Percentiles rank a stretch among this genome's conserved stretches.
Evolutionary conservation across 2,329 filamentous ascomycete species (phyloP).

Genomic region (Beauveria varroae): DNA sequence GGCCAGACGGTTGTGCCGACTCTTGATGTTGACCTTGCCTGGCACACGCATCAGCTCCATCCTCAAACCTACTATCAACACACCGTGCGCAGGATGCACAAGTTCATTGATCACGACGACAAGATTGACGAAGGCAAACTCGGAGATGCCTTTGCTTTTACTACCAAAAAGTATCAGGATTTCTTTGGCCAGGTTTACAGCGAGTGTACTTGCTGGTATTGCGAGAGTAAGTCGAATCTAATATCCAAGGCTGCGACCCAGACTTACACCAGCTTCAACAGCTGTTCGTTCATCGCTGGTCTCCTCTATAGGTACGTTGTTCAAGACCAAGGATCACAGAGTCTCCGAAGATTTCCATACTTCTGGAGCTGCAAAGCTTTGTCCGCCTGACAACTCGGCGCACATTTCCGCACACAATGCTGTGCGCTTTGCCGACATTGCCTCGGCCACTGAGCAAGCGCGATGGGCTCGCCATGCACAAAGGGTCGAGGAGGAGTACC

Average conservation of each 20-base stretch:
- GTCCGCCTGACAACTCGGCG: slow-evolving; percentile 48
- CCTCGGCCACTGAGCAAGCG: neutral
- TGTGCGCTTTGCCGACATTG: slow-evolving; percentile 29
- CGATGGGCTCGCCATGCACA: slow-evolving; percentile 17
- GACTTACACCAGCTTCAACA: slow-evolving; percentile 18
- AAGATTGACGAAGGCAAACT: slow-evolving; percentile 66
- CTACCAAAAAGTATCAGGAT: slow-evolving; percentile 60
- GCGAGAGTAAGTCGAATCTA: slow-evolving; percentile 47
- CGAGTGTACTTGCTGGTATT: slow-evolving; percentile 79
- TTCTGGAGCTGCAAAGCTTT: slow-evolving; percentile 41
- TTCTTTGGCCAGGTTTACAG: slow-evolving; percentile 60
- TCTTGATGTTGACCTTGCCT: slow-evolving; percentile 66
- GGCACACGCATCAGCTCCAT: slow-evolving; percentile 74
- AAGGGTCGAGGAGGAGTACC: slow-evolving; percentile 48
- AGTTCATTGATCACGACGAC: slow-evolving; percentile 76
- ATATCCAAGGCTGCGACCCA: slow-evolving; percentile 36
- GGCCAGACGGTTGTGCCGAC: slow-evolving; percentile 56
- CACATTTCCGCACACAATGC: slow-evolving; percentile 72
- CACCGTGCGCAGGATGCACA: slow-evolving; percentile 37
- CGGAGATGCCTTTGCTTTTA: slow-evolving; percentile 62
- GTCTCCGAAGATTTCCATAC: slow-evolving; percentile 35
- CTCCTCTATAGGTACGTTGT: slow-evolving; percentile 19
- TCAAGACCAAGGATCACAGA: slow-evolving; percentile 18
- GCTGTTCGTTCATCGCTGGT: neutral
- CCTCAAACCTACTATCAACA: slow-evolving; percentile 56